Evolutionary conservation across 179 eudicot species (phyloP).

Genomic region (Silene vulgaris): DNA sequence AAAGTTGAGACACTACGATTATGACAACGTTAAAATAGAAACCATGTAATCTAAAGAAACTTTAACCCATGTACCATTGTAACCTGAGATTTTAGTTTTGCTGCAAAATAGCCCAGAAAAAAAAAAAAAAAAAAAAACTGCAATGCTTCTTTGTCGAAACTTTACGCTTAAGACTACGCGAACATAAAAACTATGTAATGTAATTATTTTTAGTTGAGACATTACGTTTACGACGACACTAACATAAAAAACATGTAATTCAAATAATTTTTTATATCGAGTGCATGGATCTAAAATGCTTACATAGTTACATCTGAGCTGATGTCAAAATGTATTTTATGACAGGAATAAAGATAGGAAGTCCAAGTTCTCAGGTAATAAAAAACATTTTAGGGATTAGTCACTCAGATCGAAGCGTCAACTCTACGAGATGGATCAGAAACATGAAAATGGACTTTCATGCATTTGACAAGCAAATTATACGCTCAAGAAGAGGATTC

Average conservation of each 20-base stretch:
- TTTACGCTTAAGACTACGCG: background rate
- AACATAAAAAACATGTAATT: background rate
- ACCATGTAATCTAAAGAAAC: background rate
- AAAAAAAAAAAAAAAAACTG: background rate
- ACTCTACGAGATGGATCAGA: slow-evolving; percentile 18
- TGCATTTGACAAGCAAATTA: slow-evolving; percentile 26
- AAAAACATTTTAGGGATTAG: slow-evolving; percentile 2
- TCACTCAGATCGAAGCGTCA: slow-evolving; percentile 18
- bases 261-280: background rate
- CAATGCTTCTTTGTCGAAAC: background rate
- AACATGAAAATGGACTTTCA: slow-evolving; percentile 19
- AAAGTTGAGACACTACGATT: background rate
- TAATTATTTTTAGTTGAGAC: background rate
- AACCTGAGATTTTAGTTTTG: background rate
- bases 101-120: background rate
- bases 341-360: background rate
- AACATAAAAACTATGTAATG: background rate
- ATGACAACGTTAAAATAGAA: background rate
- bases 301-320: too few species aligned
- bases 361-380: background rate
- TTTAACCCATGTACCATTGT: background rate
- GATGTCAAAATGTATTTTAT: background rate
- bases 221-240: background rate
- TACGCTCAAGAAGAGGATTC: slow-evolving; percentile 27
- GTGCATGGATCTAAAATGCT: background rate